phyloP scores from a whole-genome alignment of 1,284 basidiomycete species.

The Moesziomyces aphidis region DNA sequence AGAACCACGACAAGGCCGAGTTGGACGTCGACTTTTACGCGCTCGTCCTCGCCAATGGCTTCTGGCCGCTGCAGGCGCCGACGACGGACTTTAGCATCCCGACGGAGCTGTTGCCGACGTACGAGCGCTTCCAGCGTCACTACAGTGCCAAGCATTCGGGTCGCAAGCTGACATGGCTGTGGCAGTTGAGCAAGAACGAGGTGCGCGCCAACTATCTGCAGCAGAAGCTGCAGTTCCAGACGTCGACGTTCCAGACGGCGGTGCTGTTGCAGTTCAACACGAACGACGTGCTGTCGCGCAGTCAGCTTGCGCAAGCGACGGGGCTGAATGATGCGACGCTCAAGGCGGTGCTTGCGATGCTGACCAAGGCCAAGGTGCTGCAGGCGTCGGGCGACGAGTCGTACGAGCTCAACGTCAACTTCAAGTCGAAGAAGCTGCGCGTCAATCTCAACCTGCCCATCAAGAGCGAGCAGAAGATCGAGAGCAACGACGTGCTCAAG shows the following conservation, averaged over 20 bases:
- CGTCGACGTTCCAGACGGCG: slow-evolving; percentile 93
- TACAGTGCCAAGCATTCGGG: slow-evolving; percentile 95
- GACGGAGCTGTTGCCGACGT: slow-evolving; percentile 83
- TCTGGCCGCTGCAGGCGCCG: slow-evolving; percentile 91
- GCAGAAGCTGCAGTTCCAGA: slow-evolving; percentile 96
- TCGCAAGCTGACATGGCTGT: slow-evolving; percentile 95
- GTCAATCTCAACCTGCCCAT: slow-evolving; percentile 94
- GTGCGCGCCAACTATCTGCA: slow-evolving; percentile 89
- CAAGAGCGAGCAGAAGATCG: slow-evolving; percentile 92
- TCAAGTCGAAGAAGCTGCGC: slow-evolving; percentile 89
- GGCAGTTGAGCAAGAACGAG: slow-evolving; percentile 98
- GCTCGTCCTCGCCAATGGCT: slow-evolving; percentile 94
- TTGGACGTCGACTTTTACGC: slow-evolving; percentile 83
- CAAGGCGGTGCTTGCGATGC: slow-evolving; percentile 81
- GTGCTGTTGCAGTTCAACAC: slow-evolving; percentile 92
- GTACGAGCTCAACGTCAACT: slow-evolving; percentile 79
- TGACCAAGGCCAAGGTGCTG: slow-evolving; percentile 91
- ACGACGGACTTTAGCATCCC: slow-evolving; percentile 89
- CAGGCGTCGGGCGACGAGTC: slow-evolving; percentile 74
- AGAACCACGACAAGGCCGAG: slow-evolving; percentile 73
- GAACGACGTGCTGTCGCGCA: slow-evolving; percentile 82
- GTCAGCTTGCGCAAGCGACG: slow-evolving; percentile 85
- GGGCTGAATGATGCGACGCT: slow-evolving; percentile 85
- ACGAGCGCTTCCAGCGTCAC: slow-evolving; percentile 92
- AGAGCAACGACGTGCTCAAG: slow-evolving; percentile 89